Conservation (phyloP, 257 asterid genomes). For the Solanum lignicaule region DNA sequence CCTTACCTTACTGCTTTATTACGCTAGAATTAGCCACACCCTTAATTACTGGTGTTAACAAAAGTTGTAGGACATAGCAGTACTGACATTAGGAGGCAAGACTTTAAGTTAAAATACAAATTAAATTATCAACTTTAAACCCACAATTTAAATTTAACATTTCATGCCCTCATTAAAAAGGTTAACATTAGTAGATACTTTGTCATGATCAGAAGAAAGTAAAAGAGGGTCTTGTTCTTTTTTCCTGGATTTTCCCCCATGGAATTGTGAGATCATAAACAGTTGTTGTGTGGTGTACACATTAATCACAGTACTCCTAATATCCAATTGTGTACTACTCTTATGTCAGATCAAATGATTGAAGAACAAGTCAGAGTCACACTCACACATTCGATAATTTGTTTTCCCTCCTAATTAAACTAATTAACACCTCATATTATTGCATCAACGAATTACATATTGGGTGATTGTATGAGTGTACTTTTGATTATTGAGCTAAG, state of each 20-base stretch:
- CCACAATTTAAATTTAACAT: not conserved
- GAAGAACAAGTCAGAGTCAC: not conserved
- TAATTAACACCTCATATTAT: too few species aligned
- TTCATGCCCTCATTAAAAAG: not conserved
- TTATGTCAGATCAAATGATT: not conserved
- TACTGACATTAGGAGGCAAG: not conserved
- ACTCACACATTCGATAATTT: not conserved
- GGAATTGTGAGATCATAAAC: not conserved
- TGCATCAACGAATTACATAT: too few species aligned
- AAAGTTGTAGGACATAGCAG: not conserved
- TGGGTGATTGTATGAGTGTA: not conserved
- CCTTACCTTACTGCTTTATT: not conserved
- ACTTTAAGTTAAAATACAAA: not conserved
- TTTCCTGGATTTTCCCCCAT: not conserved
- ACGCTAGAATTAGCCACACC: not conserved
- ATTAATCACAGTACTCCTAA: not conserved
- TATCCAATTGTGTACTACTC: not conserved
- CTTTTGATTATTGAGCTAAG: not conserved
- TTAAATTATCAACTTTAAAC: not conserved
- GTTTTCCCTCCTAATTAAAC: not conserved
- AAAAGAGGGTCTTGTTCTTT: not conserved
- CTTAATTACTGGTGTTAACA: not conserved
- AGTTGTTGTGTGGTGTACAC: not conserved
- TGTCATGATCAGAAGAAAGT: not conserved
- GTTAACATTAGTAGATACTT: not conserved